Conservation (phyloP, 805 yeast genomes). For the Ogataea zsoltii region DNA sequence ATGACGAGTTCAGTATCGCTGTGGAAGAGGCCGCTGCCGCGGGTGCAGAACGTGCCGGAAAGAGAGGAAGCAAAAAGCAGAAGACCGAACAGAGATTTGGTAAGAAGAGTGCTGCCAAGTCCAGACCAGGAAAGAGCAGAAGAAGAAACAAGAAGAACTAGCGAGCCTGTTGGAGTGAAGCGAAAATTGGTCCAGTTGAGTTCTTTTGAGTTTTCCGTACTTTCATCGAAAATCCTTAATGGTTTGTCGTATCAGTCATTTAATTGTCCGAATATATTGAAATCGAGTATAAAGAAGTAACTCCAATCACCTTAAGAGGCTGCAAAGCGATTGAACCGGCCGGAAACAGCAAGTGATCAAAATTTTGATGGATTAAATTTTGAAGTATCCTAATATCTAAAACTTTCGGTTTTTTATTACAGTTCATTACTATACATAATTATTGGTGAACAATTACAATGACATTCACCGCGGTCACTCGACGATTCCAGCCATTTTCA, state of each 20-base stretch:
- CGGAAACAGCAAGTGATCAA: too few species aligned
- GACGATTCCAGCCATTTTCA: constrained; percentile 36
- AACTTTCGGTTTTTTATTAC: too few species aligned
- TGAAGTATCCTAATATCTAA: too few species aligned
- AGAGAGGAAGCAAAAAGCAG: constrained; percentile 54
- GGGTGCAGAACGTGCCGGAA: constrained; percentile 43
- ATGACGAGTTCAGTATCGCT: constrained; percentile 85
- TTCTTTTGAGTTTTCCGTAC: too few species aligned
- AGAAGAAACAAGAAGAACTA: constrained; percentile 37
- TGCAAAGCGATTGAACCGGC: too few species aligned
- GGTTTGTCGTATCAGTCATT: constrained; percentile 7
- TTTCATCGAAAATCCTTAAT: too few species aligned
- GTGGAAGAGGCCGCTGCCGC: constrained; percentile 85
- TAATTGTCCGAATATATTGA: neutral
- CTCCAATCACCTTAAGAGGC: too few species aligned
- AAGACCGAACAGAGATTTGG: constrained; percentile 45
- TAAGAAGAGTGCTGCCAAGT: constrained; percentile 24
- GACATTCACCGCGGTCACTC: constrained; percentile 3
- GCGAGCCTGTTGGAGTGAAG: neutral
- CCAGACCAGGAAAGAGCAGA: constrained; percentile 58
- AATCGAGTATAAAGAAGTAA: too few species aligned
- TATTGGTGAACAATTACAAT: too few species aligned
- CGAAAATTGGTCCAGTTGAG: neutral
- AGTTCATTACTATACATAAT: neutral
- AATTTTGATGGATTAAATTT: too few species aligned